phyloP scores from a whole-genome alignment of 75 land plant genomes.

The Chamaecyparis obtusa region DNA sequence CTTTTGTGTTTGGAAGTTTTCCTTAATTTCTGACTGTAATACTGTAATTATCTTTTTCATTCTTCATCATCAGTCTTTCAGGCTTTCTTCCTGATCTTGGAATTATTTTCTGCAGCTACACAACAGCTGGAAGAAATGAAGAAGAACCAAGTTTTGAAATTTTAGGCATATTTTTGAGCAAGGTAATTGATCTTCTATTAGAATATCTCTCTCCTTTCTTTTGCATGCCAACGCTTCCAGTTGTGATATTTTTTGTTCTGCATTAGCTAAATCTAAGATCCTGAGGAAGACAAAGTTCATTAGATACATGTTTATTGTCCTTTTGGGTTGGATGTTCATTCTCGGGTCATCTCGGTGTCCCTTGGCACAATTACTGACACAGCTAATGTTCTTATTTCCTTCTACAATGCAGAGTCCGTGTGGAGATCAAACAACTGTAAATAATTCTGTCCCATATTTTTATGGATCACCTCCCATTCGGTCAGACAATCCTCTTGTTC shows the following conservation, averaged over 20 bases:
- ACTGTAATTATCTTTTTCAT: neutral
- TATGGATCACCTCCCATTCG: slow-evolving; percentile 20
- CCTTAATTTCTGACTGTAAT: too few relatives aligned
- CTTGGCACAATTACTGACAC: neutral
- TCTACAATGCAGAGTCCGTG: neutral
- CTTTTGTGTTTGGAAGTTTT: neutral
- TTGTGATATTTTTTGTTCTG: neutral
- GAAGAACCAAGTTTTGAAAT: slow-evolving; percentile 21
- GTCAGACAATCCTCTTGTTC: slow-evolving; percentile 23
- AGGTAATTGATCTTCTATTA: neutral
- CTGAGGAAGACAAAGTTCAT: neutral
- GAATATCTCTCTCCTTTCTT: neutral
- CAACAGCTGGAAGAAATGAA: slow-evolving; percentile 3
- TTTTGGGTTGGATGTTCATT: neutral
- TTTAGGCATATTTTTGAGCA: slow-evolving; percentile 15
- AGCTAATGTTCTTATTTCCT: neutral
- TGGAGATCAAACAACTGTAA: slow-evolving; percentile 14
- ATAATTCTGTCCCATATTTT: slow-evolving; percentile 7
- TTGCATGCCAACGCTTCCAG: neutral
- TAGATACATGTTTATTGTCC: neutral
- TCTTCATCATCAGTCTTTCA: neutral
- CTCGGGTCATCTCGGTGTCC: neutral
- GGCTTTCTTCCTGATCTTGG: neutral
- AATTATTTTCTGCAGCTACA: slow-evolving; percentile 4
- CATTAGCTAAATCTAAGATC: neutral